Percentiles rank a stretch among this genome's conserved stretches.
Evolutionary conservation across 768 basidiomycete genomes (phyloP).

Genomic region (Xerocomellus dryophilus): DNA sequence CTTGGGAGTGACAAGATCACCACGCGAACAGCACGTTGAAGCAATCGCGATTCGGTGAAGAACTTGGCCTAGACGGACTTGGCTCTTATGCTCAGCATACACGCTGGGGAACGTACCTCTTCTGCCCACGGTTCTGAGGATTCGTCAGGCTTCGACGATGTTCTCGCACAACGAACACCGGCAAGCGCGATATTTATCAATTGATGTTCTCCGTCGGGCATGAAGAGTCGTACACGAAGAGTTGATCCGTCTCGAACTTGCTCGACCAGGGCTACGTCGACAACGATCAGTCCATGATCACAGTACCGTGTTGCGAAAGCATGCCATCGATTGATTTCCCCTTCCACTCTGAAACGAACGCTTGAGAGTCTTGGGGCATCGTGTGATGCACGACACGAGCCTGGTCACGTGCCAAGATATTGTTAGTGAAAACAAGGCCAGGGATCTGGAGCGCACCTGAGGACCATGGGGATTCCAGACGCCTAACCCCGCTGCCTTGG

Average conservation of each 20-base stretch:
- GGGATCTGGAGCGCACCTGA: slow-evolving; percentile 41
- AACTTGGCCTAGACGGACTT: slow-evolving; percentile 69
- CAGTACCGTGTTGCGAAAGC: slow-evolving; percentile 2
- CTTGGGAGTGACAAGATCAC: slow-evolving; percentile 78
- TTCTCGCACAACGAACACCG: slow-evolving; percentile 74
- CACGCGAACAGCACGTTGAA: slow-evolving; percentile 75
- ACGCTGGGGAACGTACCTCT: slow-evolving; percentile 55
- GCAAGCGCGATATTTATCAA: slow-evolving; percentile 82
- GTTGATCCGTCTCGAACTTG: slow-evolving; percentile 92
- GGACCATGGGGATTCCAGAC: slow-evolving; percentile 84
- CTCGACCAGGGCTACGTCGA: slow-evolving; percentile 76
- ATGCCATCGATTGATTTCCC: slow-evolving; percentile 86
- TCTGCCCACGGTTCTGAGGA: slow-evolving; percentile 81
- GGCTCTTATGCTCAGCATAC: not conserved
- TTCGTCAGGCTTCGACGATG: slow-evolving; percentile 70
- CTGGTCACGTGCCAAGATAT: slow-evolving; percentile 36
- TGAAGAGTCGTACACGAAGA: slow-evolving; percentile 79
- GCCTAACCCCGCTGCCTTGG: slow-evolving; percentile 71
- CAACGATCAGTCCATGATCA: slow-evolving; percentile 6
- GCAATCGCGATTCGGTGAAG: slow-evolving; percentile 86
- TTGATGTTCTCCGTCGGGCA: slow-evolving; percentile 90
- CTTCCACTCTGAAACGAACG: slow-evolving; percentile 88
- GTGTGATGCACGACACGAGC: slow-evolving; percentile 71
- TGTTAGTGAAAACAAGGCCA: not conserved
- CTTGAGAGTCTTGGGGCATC: slow-evolving; percentile 88